Conservation (phyloP, 2,329 filamentous ascomycete species). For the Talaromyces sp. region DNA sequence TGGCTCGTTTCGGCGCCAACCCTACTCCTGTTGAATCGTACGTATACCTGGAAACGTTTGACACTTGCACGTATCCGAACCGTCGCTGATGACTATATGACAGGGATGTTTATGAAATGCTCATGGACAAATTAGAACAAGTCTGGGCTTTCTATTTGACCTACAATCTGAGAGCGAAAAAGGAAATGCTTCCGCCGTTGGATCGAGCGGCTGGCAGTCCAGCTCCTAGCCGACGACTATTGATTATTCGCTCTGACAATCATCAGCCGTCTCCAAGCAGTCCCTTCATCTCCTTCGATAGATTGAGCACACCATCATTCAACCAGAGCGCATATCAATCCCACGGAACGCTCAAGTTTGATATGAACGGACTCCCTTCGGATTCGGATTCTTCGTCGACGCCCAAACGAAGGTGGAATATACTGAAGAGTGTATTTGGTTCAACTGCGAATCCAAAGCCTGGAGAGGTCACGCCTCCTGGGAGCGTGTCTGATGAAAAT, state of each 20-base stretch:
- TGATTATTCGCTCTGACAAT: conserved; percentile 83
- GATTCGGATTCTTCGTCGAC: conserved; percentile 23
- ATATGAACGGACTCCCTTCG: conserved; percentile 22
- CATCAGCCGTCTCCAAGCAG: conserved; percentile 51
- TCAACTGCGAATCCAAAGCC: conserved; percentile 46
- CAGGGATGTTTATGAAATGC: conserved; percentile 67
- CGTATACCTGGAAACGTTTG: conserved; percentile 39
- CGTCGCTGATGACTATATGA: neutral
- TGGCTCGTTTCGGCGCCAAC: conserved; percentile 72
- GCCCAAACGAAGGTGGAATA: conserved; percentile 48
- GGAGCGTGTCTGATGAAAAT: conserved; percentile 38
- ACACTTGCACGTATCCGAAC: neutral
- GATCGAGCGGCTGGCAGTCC: conserved; percentile 81
- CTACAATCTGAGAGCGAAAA: conserved; percentile 66
- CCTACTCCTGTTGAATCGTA: conserved; percentile 66
- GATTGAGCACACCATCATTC: conserved; percentile 46
- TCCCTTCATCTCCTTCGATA: conserved; percentile 64
- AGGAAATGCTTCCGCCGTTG: conserved; percentile 56
- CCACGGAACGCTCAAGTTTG: conserved; percentile 22
- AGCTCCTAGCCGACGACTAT: conserved; percentile 77
- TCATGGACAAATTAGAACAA: conserved; percentile 66
- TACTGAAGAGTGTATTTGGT: conserved; percentile 53
- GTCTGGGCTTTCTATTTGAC: conserved; percentile 79
- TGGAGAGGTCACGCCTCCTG: conserved; percentile 42
- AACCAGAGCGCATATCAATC: conserved; percentile 16